Evolutionary conservation across 2,329 filamentous ascomycete genomes (phyloP).

Genomic region (Zymoseptoria passerinii): DNA sequence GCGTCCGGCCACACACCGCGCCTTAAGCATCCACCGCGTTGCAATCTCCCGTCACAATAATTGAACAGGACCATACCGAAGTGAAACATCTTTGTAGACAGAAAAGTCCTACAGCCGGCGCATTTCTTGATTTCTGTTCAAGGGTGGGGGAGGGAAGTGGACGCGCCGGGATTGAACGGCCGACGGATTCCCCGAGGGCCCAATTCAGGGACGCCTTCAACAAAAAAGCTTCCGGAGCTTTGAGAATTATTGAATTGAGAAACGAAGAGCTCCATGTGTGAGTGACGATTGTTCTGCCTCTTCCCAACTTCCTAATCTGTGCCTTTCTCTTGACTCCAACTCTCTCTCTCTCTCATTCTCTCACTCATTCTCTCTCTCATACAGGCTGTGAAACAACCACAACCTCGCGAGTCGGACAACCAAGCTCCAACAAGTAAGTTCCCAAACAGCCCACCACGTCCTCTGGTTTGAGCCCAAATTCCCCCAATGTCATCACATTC

Average conservation of each 20-base stretch:
- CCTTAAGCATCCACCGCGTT: no score
- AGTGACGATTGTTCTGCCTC: not conserved
- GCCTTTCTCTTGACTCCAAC: no score
- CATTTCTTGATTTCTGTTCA: not conserved
- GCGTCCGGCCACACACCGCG: no score
- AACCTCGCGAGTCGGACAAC: not conserved
- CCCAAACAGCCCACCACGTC: not conserved
- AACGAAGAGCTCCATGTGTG: not conserved
- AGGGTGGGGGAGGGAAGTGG: no score
- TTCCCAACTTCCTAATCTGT: no score
- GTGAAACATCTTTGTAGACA: no score
- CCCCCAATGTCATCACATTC: not conserved
- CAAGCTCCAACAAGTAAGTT: not conserved
- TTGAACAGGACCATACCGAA: no score
- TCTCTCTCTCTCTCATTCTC: no score
- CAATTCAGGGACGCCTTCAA: not conserved
- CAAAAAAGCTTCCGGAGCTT: not conserved
- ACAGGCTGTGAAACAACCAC: not conserved
- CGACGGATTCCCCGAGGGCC: not conserved
- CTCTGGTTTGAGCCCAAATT: not conserved
- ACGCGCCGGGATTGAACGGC: not conserved
- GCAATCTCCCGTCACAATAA: no score
- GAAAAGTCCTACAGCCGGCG: no score
- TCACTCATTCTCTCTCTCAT: no score
- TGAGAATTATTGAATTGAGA: not conserved